These are phyloP conservation scores for Adiantum capillusveneris DNA, from an alignment of 75 land plant genomes.

Conservation along the genomic window DNA sequence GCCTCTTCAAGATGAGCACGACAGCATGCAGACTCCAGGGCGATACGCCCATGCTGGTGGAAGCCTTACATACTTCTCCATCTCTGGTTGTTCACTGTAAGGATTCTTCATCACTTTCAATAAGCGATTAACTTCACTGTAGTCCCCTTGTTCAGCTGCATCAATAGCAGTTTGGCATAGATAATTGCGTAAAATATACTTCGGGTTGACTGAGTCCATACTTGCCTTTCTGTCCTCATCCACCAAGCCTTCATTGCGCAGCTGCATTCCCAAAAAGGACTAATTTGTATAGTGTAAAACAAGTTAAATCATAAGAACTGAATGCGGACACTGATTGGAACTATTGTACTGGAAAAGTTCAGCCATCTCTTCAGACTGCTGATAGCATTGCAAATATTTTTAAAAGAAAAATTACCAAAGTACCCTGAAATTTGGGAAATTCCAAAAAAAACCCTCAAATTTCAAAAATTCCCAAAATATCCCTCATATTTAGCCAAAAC, in stretches of 20 bases:
- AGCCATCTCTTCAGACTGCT: too few species aligned
- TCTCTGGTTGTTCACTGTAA: constrained; percentile 85
- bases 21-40: constrained; percentile 98
- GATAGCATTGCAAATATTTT: too few species aligned
- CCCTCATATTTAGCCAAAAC: too few species aligned
- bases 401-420: too few species aligned
- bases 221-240: constrained; percentile 66
- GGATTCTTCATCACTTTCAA: constrained; percentile 86
- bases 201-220: constrained; percentile 89
- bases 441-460: too few species aligned
- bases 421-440: too few species aligned
- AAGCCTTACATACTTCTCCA: constrained; percentile 92
- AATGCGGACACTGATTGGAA: too few species aligned
- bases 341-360: too few species aligned
- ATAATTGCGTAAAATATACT: constrained; percentile 81
- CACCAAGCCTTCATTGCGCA: constrained; percentile 63
- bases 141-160: constrained; percentile 86
- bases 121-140: constrained; percentile 55
- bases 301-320: too few species aligned
- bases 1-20: constrained; percentile 73
- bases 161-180: constrained; percentile 94
- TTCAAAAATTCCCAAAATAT: too few species aligned
- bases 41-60: constrained; percentile 99
- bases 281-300: neutral
- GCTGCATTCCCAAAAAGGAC: constrained; percentile 4